A percentile compares a stretch with the other conserved stretches of the same genome.
These are phyloP conservation scores for Pyricularia sp. DNA, from an alignment of 2,329 filamentous ascomycete species.

Conservation along the genomic window DNA sequence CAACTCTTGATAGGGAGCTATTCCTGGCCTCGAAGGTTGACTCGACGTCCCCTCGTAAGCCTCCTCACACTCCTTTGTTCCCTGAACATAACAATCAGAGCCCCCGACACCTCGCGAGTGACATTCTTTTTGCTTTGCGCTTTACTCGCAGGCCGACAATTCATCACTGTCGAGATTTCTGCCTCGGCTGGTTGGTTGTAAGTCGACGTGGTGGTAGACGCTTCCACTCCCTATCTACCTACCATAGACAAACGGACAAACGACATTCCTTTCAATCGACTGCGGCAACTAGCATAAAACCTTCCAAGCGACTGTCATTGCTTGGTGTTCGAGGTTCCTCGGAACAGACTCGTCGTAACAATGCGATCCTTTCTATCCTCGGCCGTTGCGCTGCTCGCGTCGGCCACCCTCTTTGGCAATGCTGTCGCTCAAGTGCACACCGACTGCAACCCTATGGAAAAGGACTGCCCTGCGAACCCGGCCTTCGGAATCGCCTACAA, in stretches of 20 bases:
- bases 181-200: not conserved
- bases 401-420: constrained; percentile 22
- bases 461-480: constrained; percentile 53
- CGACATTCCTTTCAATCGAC: not conserved
- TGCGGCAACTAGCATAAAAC: not conserved
- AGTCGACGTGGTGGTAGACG: not conserved
- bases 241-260: not conserved
- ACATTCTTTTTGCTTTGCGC: not conserved
- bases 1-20: not conserved
- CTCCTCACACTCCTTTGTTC: not conserved
- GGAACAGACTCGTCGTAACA: constrained; percentile 7
- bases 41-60: not conserved
- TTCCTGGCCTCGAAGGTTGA: not conserved
- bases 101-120: not conserved
- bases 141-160: not conserved
- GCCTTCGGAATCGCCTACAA: constrained; percentile 53
- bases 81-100: not conserved
- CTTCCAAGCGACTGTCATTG: not conserved
- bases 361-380: constrained; percentile 15
- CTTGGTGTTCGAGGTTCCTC: not conserved
- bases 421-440: constrained; percentile 62
- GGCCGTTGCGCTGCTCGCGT: constrained; percentile 25
- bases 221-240: not conserved
- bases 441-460: constrained; percentile 62
- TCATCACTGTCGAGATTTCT: not conserved